A percentile compares a stretch with the other conserved stretches of the same genome.
phyloP scores from a whole-genome alignment of 75 land plant species.

The Azolla pinnata region DNA sequence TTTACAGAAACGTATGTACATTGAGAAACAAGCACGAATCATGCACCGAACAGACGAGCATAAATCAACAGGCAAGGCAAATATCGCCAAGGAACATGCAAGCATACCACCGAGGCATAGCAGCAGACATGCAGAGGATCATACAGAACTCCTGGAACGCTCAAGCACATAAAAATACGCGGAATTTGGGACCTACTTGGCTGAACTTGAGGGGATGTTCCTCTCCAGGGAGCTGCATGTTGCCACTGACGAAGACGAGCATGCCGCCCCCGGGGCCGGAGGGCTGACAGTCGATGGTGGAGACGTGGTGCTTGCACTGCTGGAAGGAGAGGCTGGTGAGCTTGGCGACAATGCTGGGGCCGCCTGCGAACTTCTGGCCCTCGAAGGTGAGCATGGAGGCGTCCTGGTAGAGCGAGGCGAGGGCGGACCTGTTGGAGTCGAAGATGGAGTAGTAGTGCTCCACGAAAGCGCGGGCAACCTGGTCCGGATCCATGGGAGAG shows the following conservation, averaged over 20 bases:
- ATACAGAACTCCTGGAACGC: not conserved
- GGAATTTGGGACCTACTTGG: constrained; percentile 29
- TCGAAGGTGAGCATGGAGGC: constrained; percentile 57
- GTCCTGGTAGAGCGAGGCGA: constrained; percentile 36
- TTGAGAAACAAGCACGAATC: too few species aligned
- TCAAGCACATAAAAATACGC: not conserved
- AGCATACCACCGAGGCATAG: not conserved
- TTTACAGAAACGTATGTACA: too few species aligned
- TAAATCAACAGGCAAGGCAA: too few species aligned
- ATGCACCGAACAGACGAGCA: too few species aligned
- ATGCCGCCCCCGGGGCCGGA: constrained; percentile 39
- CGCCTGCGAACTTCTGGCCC: constrained; percentile 49
- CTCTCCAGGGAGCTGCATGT: constrained; percentile 51
- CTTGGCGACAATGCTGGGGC: constrained; percentile 31
- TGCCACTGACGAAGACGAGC: constrained; percentile 59
- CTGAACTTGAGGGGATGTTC: constrained; percentile 57
- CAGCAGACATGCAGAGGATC: not conserved
- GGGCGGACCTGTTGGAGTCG: constrained; percentile 32
- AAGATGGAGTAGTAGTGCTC: constrained; percentile 12
- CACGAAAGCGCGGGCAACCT: constrained; percentile 13
- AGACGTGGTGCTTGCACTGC: constrained; percentile 48
- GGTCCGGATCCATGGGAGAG: constrained; percentile 20
- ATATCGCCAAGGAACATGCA: too few species aligned
- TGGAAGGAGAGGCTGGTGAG: constrained; percentile 42
- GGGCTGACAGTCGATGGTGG: constrained; percentile 57